A percentile compares a stretch with the other conserved stretches of the same genome.
These are phyloP conservation scores for Raffaelea deltoideospora DNA, from an alignment of 2,329 filamentous ascomycete genomes.

Conservation along the genomic window DNA sequence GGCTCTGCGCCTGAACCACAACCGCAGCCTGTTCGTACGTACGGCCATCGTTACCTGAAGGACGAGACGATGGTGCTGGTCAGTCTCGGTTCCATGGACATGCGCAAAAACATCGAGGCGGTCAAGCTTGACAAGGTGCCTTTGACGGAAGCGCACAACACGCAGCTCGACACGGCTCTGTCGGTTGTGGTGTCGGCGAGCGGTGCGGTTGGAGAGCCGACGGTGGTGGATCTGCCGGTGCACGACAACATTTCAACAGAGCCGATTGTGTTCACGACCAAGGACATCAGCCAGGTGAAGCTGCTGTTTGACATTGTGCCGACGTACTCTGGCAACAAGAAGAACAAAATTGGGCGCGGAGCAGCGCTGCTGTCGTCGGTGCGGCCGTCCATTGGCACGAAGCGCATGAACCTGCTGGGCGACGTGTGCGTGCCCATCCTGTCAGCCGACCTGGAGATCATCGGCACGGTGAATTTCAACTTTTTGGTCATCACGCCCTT, in stretches of 20 bases:
- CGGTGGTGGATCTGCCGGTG: slow-evolving; percentile 80
- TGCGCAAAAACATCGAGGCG: slow-evolving; percentile 63
- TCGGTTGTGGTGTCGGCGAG: slow-evolving; percentile 81
- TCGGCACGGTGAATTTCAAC: slow-evolving; percentile 92
- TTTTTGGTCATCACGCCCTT: slow-evolving; percentile 93
- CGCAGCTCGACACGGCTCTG: slow-evolving; percentile 84
- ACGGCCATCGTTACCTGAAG: slow-evolving; percentile 87
- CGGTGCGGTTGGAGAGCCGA: slow-evolving; percentile 73
- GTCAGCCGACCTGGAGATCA: slow-evolving; percentile 71
- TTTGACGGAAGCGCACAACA: slow-evolving; percentile 73
- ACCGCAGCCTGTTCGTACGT: slow-evolving; percentile 73
- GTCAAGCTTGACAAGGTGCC: slow-evolving; percentile 83
- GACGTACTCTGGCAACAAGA: slow-evolving; percentile 81
- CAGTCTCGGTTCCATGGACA: slow-evolving; percentile 89
- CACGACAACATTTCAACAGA: slow-evolving; percentile 91
- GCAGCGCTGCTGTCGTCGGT: slow-evolving; percentile 80
- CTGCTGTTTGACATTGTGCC: slow-evolving; percentile 89
- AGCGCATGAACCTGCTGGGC: slow-evolving; percentile 82
- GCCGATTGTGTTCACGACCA: slow-evolving; percentile 76
- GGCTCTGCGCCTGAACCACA: slow-evolving; percentile 15
- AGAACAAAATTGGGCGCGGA: slow-evolving; percentile 76
- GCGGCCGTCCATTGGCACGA: slow-evolving; percentile 66
- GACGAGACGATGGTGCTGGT: slow-evolving; percentile 82
- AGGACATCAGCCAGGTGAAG: slow-evolving; percentile 66
- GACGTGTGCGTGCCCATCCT: slow-evolving; percentile 88